phyloP scores from a whole-genome alignment of 495 filamentous ascomycete species.

The Tetracladium setigerum region DNA sequence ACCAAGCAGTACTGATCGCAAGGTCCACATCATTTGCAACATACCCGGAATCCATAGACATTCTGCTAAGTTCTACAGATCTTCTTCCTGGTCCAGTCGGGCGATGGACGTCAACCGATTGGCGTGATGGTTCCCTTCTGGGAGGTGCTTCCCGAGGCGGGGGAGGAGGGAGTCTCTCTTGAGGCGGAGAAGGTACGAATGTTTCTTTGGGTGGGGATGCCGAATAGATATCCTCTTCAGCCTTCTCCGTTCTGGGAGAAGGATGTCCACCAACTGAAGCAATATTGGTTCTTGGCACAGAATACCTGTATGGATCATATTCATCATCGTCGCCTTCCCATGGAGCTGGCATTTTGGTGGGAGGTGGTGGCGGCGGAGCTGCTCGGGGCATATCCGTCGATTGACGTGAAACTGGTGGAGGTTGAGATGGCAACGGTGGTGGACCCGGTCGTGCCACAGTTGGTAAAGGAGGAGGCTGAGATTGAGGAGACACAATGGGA shows the following conservation, averaged over 20 bases:
- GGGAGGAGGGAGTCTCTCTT: slow-evolving; percentile 36
- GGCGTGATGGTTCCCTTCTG: slow-evolving; percentile 41
- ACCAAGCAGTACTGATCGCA: slow-evolving; percentile 67
- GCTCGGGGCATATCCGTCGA: slow-evolving; percentile 67
- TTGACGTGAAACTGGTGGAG: slow-evolving; percentile 26
- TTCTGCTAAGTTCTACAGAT: slow-evolving; percentile 60
- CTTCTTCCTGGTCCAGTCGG: slow-evolving; percentile 38
- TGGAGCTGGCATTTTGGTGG: slow-evolving; percentile 33
- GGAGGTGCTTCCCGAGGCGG: slow-evolving; percentile 31
- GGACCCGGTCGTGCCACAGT: slow-evolving; percentile 40
- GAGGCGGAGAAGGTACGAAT: slow-evolving; percentile 12
- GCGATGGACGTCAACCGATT: slow-evolving; percentile 64
- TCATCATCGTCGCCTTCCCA: slow-evolving; percentile 52
- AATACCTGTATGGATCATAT: slow-evolving; percentile 69
- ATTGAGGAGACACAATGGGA: slow-evolving; percentile 26
- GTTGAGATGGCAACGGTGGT: slow-evolving; percentile 27
- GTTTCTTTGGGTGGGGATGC: slow-evolving; percentile 38
- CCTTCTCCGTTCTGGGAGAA: slow-evolving; percentile 25
- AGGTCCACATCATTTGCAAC: slow-evolving; percentile 87
- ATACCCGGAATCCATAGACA: slow-evolving; percentile 51
- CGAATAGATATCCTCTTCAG: slow-evolving; percentile 45
- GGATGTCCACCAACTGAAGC: slow-evolving; percentile 8
- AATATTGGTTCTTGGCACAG: slow-evolving; percentile 29
- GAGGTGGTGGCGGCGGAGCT: slow-evolving; percentile 59
- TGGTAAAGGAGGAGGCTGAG: slow-evolving; percentile 54